Evolutionary conservation across 768 basidiomycete species (phyloP), one percentile per base, ranked within the genome.

Genomic region (Pleurotus ostreatus): DNA sequence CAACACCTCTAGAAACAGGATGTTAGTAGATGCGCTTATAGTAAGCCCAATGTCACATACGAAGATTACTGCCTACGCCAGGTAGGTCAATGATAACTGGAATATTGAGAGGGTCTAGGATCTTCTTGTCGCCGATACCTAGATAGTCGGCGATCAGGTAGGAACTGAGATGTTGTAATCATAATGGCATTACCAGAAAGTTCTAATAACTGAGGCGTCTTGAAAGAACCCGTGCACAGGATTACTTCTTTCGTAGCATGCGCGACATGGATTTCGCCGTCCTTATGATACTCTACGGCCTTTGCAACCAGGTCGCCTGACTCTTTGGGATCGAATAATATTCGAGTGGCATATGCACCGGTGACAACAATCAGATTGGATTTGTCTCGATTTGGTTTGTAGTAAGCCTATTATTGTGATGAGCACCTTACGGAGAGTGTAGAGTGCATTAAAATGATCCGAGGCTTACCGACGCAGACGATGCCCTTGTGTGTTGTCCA

Each of bases 21-120:
- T 49, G 26, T 26, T 25, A 49, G 13, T n/a, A n/a, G 30, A 16
- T 26, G 16, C 23, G 13, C 5, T 15, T 47, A 15, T 20, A 15
- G 37, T 12, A 15, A n/a, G 22, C 9, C 4, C n/a, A 40, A 16
- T 22, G 56, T 11, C 23, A 53, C 51, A 22, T n/a, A 53, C 51
- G 51, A 5, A 78, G 62, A 61, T 77, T 74, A 52, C 69, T 65
- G 8, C 77, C 78, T 41, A 78, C 77, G n/a, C 66, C 69, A 2
- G 74, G 72, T 1, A 76, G 64, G 55, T 78, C 70, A 22, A 75
- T 58, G 37, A 66, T 60, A 39, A 63, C 57, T 18, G 56, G 51
- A 59, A 78, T 72, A 22, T 61, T 61, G 34, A 70, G 58, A 7
- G 39, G 55, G 18, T 65, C 60, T 13, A 76, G 59, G 8, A 71